Evolutionary conservation across 1,139 yeast genomes (phyloP).

Genomic region (Suhomyces kunorum): DNA sequence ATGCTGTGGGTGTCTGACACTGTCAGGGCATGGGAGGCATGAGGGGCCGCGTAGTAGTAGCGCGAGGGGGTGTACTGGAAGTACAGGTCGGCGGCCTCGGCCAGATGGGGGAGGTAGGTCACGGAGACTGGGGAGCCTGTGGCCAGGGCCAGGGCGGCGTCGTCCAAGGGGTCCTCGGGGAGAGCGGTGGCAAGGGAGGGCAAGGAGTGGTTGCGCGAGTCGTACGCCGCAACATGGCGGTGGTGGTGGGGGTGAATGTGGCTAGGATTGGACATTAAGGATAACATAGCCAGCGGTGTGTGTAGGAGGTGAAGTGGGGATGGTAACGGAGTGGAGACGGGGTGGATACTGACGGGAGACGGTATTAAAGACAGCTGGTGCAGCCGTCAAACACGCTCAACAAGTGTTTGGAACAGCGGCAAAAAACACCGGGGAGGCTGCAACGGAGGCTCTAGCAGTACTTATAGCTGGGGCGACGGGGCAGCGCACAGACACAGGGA

Average conservation of each 20-base stretch:
- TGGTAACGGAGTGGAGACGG: no score
- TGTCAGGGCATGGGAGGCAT: background rate
- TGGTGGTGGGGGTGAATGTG: conserved; percentile 4
- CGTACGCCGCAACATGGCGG: conserved; percentile 1
- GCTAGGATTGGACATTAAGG: conserved; percentile 11
- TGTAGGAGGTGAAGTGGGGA: background rate
- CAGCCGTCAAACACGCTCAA: no score
- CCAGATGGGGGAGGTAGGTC: background rate
- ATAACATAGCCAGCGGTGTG: conserved; percentile 8
- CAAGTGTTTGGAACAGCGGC: no score
- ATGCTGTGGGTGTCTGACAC: conserved; percentile 3
- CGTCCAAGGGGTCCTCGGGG: conserved; percentile 1
- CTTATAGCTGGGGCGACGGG: no score
- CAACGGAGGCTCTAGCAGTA: no score
- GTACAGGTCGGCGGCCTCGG: conserved; percentile 6
- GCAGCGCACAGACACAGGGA: no score
- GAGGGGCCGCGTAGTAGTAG: conserved; percentile 1
- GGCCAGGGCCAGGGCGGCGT: conserved; percentile 4
- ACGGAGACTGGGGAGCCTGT: conserved; percentile 6
- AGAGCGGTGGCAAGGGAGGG: conserved; percentile 2
- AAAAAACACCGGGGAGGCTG: no score
- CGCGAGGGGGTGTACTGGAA: conserved; percentile 8
- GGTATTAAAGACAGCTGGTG: no score
- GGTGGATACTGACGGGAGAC: no score
- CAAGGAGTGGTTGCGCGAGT: background rate